Percentiles rank a stretch among this genome's conserved stretches.
These are phyloP conservation scores for Cladophialophora bantiana DNA, from an alignment of 2,329 filamentous ascomycete genomes.

Conservation along the genomic window DNA sequence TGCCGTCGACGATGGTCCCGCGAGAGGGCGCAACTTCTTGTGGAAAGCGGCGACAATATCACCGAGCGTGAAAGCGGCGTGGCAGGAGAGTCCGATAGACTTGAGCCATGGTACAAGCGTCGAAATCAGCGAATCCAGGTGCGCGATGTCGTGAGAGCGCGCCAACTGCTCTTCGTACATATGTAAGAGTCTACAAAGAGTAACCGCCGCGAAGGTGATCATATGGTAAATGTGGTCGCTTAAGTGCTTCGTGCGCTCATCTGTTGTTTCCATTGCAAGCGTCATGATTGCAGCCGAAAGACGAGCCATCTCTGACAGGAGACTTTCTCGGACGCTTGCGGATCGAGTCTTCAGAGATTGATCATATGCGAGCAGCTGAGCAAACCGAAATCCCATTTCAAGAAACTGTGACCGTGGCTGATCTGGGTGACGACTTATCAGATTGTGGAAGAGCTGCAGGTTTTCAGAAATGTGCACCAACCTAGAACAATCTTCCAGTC, in stretches of 20 bases:
- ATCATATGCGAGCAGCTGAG: constrained; percentile 53
- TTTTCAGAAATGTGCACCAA: constrained; percentile 33
- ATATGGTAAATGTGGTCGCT: constrained; percentile 59
- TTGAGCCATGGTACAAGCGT: constrained; percentile 51
- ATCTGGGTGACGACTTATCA: constrained; percentile 40
- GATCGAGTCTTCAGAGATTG: constrained; percentile 48
- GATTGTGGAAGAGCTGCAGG: background rate
- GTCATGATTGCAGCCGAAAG: constrained; percentile 51
- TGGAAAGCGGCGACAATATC: constrained; percentile 48
- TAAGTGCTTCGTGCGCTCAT: constrained; percentile 54
- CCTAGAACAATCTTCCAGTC: constrained; percentile 51
- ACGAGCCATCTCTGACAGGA: constrained; percentile 52
- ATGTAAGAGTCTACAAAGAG: constrained; percentile 48
- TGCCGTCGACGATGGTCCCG: background rate
- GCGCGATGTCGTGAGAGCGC: constrained; percentile 43
- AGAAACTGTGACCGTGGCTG: constrained; percentile 56
- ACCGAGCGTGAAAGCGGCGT: constrained; percentile 52
- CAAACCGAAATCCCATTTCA: constrained; percentile 56
- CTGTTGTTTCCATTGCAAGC: constrained; percentile 53
- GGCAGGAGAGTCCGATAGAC: constrained; percentile 52
- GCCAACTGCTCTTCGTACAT: constrained; percentile 48
- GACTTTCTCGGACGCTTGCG: constrained; percentile 46
- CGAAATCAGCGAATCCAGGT: constrained; percentile 47
- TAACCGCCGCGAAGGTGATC: constrained; percentile 55
- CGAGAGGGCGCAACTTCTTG: constrained; percentile 46